phyloP scores from a whole-genome alignment of 2,329 filamentous ascomycete species.

The Penicillium concentricum region DNA sequence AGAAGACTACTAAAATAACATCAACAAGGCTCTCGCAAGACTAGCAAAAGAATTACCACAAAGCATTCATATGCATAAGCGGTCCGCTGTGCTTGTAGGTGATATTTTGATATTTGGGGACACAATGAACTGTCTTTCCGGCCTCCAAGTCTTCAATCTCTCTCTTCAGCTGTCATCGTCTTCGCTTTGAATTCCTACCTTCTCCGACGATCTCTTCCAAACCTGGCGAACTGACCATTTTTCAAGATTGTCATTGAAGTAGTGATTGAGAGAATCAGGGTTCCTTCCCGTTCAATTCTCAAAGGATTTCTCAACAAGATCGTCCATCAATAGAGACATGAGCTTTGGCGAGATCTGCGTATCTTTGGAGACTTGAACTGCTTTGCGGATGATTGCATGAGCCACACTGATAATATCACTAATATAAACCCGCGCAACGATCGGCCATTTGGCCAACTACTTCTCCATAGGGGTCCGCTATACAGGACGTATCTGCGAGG shows the following conservation, averaged over 20 bases:
- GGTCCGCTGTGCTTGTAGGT: too few species aligned
- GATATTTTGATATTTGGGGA: neutral
- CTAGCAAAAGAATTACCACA: too few species aligned
- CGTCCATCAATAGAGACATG: conserved; percentile 44
- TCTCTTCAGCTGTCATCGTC: too few species aligned
- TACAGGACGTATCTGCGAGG: too few species aligned
- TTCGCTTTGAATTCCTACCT: too few species aligned
- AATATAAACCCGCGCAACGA: conserved; percentile 50
- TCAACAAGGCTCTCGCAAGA: too few species aligned
- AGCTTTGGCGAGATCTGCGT: conserved; percentile 44
- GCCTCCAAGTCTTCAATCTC: too few species aligned
- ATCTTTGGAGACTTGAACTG: conserved; percentile 51
- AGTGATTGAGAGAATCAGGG: conserved; percentile 52
- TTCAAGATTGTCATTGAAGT: conserved; percentile 51
- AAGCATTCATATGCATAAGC: too few species aligned
- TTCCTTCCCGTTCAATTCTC: conserved; percentile 49
- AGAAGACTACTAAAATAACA: too few species aligned
- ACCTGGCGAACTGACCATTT: conserved; percentile 17
- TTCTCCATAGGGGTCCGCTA: conserved; percentile 51
- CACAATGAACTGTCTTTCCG: conserved; percentile 25
- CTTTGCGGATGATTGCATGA: conserved; percentile 51
- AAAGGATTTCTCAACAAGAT: conserved; percentile 52
- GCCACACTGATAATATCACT: conserved; percentile 52
- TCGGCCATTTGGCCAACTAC: conserved; percentile 56
- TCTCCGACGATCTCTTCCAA: too few species aligned